phyloP scores from a whole-genome alignment of 1,284 basidiomycete genomes.

The Cystobasidiaceae sp. region DNA sequence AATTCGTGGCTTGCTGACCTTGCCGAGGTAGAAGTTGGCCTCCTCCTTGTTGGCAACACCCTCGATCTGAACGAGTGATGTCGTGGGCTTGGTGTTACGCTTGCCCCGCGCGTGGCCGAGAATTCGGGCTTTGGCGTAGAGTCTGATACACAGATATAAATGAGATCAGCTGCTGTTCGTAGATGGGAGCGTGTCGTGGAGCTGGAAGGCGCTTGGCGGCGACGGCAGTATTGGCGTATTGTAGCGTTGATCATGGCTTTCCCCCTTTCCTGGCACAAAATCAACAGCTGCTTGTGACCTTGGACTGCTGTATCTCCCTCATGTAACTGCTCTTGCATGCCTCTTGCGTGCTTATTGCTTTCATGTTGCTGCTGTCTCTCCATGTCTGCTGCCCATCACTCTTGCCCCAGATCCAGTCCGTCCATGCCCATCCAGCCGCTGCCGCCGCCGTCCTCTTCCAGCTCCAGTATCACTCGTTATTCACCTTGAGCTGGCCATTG shows the following conservation, averaged over 20 bases:
- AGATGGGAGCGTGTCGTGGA: too few species aligned
- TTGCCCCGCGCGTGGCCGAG: conserved; percentile 98
- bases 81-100: conserved; percentile 91
- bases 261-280: too few species aligned
- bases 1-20: conserved; percentile 58
- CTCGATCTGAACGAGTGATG: conserved; percentile 93
- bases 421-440: too few species aligned
- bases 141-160: not conserved
- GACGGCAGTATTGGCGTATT: too few species aligned
- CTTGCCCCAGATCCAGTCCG: not conserved
- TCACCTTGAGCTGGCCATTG: conserved; percentile 25
- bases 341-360: not conserved
- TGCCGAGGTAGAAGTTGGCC: conserved; percentile 94
- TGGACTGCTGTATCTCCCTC: not conserved
- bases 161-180: not conserved
- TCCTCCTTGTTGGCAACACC: conserved; percentile 91
- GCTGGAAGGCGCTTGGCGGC: too few species aligned
- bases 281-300: not conserved
- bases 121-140: conserved; percentile 95
- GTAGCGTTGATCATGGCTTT: too few species aligned
- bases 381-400: not conserved
- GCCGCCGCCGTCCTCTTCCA: not conserved
- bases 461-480: too few species aligned
- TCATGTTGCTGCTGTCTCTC: not conserved
- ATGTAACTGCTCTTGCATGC: not conserved